phyloP scores from a whole-genome alignment of 2,329 filamentous ascomycete species.

The Penicillium palitans region DNA sequence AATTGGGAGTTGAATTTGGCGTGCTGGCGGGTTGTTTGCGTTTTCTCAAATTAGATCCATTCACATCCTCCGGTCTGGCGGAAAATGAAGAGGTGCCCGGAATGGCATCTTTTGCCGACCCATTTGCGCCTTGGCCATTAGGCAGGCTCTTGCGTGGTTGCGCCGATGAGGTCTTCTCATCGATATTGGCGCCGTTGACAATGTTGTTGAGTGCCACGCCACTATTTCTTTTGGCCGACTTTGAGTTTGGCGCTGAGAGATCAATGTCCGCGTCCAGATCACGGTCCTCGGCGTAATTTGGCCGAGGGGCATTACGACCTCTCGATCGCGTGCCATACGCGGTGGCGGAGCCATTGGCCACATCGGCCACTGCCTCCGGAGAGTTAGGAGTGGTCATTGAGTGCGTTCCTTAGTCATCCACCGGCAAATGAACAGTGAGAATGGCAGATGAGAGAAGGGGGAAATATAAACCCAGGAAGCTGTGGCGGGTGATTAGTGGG shows the following conservation, averaged over 20 bases:
- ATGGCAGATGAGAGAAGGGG: constrained; percentile 20
- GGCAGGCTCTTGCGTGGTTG: constrained; percentile 44
- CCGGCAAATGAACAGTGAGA: constrained; percentile 14
- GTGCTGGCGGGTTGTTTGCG: constrained; percentile 68
- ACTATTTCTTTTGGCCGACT: constrained; percentile 35
- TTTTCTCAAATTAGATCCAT: constrained; percentile 66
- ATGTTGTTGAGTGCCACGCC: constrained; percentile 27
- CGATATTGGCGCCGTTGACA: constrained; percentile 36
- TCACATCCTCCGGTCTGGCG: constrained; percentile 46
- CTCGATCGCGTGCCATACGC: constrained; percentile 92
- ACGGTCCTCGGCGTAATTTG: constrained; percentile 93
- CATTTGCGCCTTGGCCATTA: constrained; percentile 35
- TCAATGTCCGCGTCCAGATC: constrained; percentile 90
- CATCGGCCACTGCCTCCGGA: constrained; percentile 40
- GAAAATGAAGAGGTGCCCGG: constrained; percentile 62
- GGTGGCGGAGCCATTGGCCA: constrained; percentile 50
- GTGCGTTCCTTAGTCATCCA: constrained; percentile 42
- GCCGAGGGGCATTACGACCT: constrained; percentile 77
- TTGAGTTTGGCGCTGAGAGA: constrained; percentile 52
- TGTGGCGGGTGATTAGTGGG: constrained; percentile 18
- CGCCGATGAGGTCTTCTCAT: constrained; percentile 43
- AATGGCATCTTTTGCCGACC: constrained; percentile 49
- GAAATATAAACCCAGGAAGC: constrained; percentile 17
- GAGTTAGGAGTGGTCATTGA: constrained; percentile 49
- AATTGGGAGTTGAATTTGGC: constrained; percentile 34